Evolutionary conservation across 257 asterid species (phyloP).

Genomic region (Mentha longifolia): DNA sequence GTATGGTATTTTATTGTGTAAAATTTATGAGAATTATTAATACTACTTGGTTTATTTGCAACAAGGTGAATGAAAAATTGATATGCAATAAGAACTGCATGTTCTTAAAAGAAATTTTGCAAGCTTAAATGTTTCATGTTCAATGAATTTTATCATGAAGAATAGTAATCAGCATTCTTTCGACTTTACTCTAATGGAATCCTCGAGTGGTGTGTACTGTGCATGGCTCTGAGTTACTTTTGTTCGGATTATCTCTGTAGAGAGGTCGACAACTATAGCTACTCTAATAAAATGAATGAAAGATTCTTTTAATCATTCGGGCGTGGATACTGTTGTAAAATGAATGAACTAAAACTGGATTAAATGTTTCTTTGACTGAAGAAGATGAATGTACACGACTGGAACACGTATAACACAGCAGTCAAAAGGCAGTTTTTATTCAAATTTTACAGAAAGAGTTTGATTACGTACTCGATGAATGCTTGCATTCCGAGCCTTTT

Average conservation of each 20-base stretch:
- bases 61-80: background rate
- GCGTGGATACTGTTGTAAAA: background rate
- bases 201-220: background rate
- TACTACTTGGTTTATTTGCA: background rate
- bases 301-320: background rate
- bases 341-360: background rate
- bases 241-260: background rate
- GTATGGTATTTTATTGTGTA: background rate
- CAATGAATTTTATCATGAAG: too few relatives aligned
- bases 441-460: too few relatives aligned
- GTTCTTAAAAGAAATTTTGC: too few relatives aligned
- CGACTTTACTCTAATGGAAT: too few relatives aligned
- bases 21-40: background rate
- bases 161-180: background rate
- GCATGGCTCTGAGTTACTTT: background rate
- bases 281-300: background rate
- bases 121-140: too few relatives aligned
- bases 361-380: background rate
- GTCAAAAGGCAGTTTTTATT: background rate
- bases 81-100: background rate
- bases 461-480: slow-evolving; percentile 1
- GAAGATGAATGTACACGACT: background rate
- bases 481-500: background rate
- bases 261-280: background rate
- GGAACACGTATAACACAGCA: too few relatives aligned